Conservation (phyloP, 2,329 filamentous ascomycete genomes). For the Dactylellina leptospora region DNA sequence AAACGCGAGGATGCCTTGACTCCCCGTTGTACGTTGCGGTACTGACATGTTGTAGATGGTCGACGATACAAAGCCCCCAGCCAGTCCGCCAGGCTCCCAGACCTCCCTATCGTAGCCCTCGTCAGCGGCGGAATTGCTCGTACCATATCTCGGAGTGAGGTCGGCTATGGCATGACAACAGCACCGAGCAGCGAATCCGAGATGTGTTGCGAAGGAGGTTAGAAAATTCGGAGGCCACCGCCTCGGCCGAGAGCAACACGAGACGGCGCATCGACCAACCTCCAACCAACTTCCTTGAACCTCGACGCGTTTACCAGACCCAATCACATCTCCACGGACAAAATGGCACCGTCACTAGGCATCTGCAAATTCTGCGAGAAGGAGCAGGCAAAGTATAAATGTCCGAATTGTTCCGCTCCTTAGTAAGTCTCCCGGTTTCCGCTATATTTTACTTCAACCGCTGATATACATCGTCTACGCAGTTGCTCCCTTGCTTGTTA, state of each 20-base stretch:
- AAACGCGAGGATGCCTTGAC: conserved; percentile 16
- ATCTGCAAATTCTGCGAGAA: conserved; percentile 53
- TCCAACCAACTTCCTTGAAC: conserved; percentile 27
- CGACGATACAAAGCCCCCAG: conserved; percentile 33
- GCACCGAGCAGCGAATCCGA: neutral
- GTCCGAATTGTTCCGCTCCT: conserved; percentile 48
- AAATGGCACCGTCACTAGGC: conserved; percentile 51
- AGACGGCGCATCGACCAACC: neutral
- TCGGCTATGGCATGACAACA: conserved; percentile 29
- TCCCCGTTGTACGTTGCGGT: conserved; percentile 17
- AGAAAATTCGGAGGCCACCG: conserved; percentile 24
- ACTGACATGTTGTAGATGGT: conserved; percentile 33
- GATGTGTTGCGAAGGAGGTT: conserved; percentile 50
- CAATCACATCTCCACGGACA: conserved; percentile 22
- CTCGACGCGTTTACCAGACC: conserved; percentile 5
- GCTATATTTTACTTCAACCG: neutral
- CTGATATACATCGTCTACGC: neutral
- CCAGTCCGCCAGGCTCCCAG: conserved; percentile 25
- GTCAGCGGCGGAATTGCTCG: conserved; percentile 27
- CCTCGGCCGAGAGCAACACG: conserved; percentile 15
- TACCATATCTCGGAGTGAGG: conserved; percentile 38
- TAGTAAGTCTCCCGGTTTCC: conserved; percentile 42
- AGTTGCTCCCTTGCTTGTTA: conserved; percentile 51
- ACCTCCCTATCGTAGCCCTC: conserved; percentile 13
- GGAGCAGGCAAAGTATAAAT: conserved; percentile 53